Evolutionary conservation across 306 rosid species (phyloP).

Genomic region (Vachellia pachyceras): DNA sequence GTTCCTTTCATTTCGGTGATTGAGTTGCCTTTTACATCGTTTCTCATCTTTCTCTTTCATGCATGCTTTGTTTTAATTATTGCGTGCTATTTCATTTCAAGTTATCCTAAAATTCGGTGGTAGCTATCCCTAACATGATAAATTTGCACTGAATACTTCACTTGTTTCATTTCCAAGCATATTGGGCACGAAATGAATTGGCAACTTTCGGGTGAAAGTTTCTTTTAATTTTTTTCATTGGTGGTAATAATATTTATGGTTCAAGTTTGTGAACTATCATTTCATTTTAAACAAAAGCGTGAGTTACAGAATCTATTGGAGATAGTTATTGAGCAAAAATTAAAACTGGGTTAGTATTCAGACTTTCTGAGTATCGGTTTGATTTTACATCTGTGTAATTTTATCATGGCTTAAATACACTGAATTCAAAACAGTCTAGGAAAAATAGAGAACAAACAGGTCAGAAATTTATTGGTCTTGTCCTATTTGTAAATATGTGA

Average conservation of each 20-base stretch:
- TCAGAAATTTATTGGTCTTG: background rate
- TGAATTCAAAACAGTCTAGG: background rate
- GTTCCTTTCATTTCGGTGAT: slow-evolving; percentile 39
- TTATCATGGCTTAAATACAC: background rate
- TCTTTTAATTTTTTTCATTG: background rate
- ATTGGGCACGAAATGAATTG: background rate
- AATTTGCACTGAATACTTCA: background rate
- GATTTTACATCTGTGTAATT: background rate
- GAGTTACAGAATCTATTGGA: background rate
- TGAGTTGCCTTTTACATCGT: background rate
- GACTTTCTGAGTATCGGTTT: background rate
- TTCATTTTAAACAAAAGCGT: background rate
- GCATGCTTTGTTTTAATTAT: background rate
- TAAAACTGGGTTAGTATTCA: background rate
- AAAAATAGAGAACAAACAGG: background rate
- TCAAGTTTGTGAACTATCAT: background rate
- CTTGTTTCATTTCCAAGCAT: background rate
- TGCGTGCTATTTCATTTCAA: background rate
- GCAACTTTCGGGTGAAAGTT: background rate
- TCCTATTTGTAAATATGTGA: background rate
- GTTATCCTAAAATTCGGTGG: background rate
- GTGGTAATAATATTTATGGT: background rate
- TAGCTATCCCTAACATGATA: background rate
- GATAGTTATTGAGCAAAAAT: background rate
- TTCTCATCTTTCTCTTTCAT: background rate